phyloP scores from a whole-genome alignment of 257 asterid genomes.

The Cordia subcordata region DNA sequence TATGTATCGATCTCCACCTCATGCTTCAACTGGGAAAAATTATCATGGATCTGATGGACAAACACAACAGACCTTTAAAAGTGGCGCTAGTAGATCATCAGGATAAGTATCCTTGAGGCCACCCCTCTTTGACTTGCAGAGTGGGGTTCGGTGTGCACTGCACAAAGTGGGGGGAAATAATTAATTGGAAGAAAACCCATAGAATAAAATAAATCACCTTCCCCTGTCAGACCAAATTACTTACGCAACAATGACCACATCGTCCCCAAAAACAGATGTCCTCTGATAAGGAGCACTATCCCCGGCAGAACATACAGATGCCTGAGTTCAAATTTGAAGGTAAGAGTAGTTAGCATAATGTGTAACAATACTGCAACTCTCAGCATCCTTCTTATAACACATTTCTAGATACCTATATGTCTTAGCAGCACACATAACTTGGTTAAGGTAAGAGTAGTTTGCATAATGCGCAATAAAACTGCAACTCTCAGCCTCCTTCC shows the following conservation, averaged over 20 bases:
- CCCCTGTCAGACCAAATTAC: conserved; percentile 15
- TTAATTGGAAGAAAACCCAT: not conserved
- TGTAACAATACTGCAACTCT: too few species aligned
- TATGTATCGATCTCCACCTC: not conserved
- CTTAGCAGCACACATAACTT: too few species aligned
- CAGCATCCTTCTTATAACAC: not conserved
- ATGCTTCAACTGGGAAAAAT: conserved; percentile 17
- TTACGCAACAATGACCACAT: conserved; percentile 97
- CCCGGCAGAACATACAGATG: conserved; percentile 81
- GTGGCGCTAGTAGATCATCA: conserved; percentile 92
- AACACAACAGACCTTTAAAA: conserved; percentile 53
- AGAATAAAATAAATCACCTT: not conserved
- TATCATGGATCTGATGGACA: not conserved
- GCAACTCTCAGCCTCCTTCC: too few species aligned
- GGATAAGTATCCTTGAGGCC: conserved; percentile 96
- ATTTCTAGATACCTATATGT: not conserved
- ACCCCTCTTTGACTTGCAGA: conserved; percentile 93
- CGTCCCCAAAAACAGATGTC: conserved; percentile 83
- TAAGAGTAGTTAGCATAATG: not conserved
- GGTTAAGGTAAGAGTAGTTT: too few species aligned
- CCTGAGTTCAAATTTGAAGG: conserved; percentile 43
- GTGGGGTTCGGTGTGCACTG: conserved; percentile 90
- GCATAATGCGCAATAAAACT: too few species aligned
- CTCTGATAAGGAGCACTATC: conserved; percentile 94
- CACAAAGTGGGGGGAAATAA: conserved; percentile 15